phyloP scores from a whole-genome alignment of 2,329 filamentous ascomycete genomes.

The Pseudopithomyces chartarum region DNA sequence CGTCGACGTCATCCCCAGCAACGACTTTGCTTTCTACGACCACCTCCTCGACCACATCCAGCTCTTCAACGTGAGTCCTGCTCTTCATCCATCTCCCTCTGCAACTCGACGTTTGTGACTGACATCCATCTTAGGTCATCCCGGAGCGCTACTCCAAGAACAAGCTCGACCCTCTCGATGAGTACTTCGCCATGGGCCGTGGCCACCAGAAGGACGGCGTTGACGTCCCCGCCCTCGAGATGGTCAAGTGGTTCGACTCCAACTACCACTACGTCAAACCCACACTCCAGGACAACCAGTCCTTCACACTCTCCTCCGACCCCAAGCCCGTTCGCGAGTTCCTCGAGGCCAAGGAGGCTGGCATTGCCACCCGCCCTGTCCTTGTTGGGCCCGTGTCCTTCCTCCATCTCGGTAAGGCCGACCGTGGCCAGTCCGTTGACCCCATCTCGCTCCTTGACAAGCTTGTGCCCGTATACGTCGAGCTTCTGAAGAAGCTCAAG shows the following conservation, averaged over 20 bases:
- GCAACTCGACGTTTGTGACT: not conserved
- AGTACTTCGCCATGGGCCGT: constrained; percentile 99
- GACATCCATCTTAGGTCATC: constrained; percentile 65
- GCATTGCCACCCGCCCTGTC: constrained; percentile 90
- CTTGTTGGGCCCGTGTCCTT: constrained; percentile 96
- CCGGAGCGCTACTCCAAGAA: constrained; percentile 93
- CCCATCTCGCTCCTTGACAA: constrained; percentile 93
- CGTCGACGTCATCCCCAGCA: constrained; percentile 97
- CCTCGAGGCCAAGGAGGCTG: constrained; percentile 96
- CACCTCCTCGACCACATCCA: constrained; percentile 98
- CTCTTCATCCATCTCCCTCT: constrained; percentile 4
- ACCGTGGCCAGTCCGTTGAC: constrained; percentile 90
- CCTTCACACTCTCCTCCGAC: constrained; percentile 83
- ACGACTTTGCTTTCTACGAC: constrained; percentile 99
- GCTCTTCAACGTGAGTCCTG: constrained; percentile 81
- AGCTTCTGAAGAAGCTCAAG: constrained; percentile 93
- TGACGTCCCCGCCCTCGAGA: constrained; percentile 91
- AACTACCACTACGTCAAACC: constrained; percentile 99
- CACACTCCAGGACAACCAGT: constrained; percentile 94
- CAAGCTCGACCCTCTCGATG: constrained; percentile 84
- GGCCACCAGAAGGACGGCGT: constrained; percentile 94
- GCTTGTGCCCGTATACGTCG: constrained; percentile 91
- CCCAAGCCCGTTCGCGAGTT: constrained; percentile 96
- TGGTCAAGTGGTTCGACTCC: constrained; percentile 99
- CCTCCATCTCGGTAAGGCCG: constrained; percentile 96